These are phyloP conservation scores for Candida morakotiae DNA, from an alignment of 805 yeast genomes.

Conservation along the genomic window DNA sequence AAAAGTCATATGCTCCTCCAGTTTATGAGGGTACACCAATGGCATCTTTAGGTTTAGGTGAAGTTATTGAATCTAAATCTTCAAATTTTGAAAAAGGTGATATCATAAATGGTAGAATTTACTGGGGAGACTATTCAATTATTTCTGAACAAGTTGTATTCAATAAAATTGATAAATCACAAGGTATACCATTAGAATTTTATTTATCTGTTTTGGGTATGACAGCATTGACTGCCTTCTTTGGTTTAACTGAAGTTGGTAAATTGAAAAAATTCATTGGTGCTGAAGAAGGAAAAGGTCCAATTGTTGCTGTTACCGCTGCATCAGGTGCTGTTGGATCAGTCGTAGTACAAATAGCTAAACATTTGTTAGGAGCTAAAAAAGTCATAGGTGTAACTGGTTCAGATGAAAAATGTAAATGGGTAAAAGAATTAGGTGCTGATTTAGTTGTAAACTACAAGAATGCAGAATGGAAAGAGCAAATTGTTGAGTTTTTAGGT, in stretches of 20 bases:
- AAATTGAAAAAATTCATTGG: constrained; percentile 25
- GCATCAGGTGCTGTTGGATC: constrained; percentile 78
- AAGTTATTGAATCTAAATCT: constrained; percentile 46
- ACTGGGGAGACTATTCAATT: constrained; percentile 49
- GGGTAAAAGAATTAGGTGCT: constrained; percentile 51
- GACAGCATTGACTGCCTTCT: constrained; percentile 61
- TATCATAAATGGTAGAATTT: constrained; percentile 30
- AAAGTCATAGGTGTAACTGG: constrained; percentile 63
- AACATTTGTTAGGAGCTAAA: constrained; percentile 47
- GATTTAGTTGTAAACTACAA: constrained; percentile 53
- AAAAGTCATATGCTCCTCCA: constrained; percentile 33
- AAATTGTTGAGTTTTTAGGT: constrained; percentile 31
- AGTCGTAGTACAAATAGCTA: constrained; percentile 53
- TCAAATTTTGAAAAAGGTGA: constrained; percentile 28
- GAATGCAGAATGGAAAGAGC: constrained; percentile 23
- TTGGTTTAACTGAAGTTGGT: constrained; percentile 50
- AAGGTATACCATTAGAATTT: constrained; percentile 34
- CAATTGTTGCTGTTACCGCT: constrained; percentile 53
- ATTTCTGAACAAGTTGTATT: constrained; percentile 21
- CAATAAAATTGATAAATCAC: constrained; percentile 24
- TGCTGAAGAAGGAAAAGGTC: constrained; percentile 23
- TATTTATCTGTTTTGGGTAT: constrained; percentile 50
- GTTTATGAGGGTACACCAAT: constrained; percentile 43
- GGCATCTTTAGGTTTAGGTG: constrained; percentile 43
- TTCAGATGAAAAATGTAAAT: constrained; percentile 49